phyloP scores from a whole-genome alignment of 2,329 filamentous ascomycete species.

The Coniochaeta pulveracea region DNA sequence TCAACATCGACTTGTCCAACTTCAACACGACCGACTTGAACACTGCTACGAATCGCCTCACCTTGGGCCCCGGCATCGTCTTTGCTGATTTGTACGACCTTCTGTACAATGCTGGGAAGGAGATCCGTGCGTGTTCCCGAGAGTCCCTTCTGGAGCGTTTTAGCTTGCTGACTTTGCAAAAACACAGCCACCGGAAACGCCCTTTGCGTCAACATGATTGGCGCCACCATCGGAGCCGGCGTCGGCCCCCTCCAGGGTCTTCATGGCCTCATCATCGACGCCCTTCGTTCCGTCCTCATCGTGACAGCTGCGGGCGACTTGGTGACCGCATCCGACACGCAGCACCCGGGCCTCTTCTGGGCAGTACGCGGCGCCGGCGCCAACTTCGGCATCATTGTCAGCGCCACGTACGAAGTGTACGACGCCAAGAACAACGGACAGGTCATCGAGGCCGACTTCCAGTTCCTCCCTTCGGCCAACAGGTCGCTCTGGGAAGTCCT shows the following conservation, averaged over 20 bases:
- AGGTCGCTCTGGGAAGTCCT: slow-evolving; percentile 3
- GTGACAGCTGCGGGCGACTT: neutral
- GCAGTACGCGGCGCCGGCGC: slow-evolving; percentile 7
- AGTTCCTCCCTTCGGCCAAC: slow-evolving; percentile 4
- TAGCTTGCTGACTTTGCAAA: neutral
- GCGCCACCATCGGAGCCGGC: neutral
- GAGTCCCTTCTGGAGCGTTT: neutral
- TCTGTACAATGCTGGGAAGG: neutral
- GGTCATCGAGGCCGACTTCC: slow-evolving; percentile 4
- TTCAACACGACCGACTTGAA: neutral
- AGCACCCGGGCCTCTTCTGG: slow-evolving; percentile 7
- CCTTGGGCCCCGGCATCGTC: neutral
- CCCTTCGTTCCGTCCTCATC: neutral
- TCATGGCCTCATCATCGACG: neutral
- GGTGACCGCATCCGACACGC: neutral
- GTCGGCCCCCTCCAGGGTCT: neutral
- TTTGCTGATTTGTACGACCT: neutral
- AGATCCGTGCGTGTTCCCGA: neutral
- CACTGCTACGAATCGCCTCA: neutral
- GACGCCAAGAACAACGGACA: slow-evolving; percentile 7
- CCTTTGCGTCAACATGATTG: neutral
- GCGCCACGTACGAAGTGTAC: neutral
- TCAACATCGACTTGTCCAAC: neutral
- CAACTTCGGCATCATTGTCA: slow-evolving; percentile 8
- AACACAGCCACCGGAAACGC: neutral